Base-by-base conservation (phyloP, 371 early-diverging fungal genomes). In the Mucor piriformis region DNA sequence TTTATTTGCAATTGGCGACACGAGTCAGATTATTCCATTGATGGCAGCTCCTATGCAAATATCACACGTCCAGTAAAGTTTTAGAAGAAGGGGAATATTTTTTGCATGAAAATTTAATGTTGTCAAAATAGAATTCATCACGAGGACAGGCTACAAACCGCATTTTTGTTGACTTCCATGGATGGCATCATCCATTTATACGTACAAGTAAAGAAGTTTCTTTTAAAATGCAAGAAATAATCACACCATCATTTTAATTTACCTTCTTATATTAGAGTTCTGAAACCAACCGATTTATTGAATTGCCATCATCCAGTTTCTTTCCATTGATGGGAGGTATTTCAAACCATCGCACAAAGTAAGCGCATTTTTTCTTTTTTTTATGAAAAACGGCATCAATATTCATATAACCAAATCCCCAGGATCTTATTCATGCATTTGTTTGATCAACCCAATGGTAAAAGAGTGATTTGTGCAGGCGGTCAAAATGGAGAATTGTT, bases 401-500 rank as follows among this genome's bases (percentile, higher is more conserved):
- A 29, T 29, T 29, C 29, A 18, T 33, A 3, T 32, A 24, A 55
- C 3, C 29, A 6, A 29, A 29, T 8, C 29, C 11, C 15, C 56
- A 84, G 85, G 12, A 75, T 87, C 37, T 57, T 83, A 38, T 83
- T 74, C 42, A 64, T 83, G 54, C 82, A 76, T 23, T 73, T 87
- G 35, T 69, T 75, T 33, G 81, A 84, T 50, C 75, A 73, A 24
- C 64, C 64, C 1, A 59, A 67, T 35, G 76, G 76, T 16, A 61
- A 62, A 7, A 69, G 74, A 32, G 75, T 85, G 12, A 71, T 85
- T 7, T 86, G 83, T 18, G 85, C 85, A 27, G 87, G 86, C 21
- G 84, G 86, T 10, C 85, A 87, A 53, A 76, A 83, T 43, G 87
- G 87, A 2, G 79, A 83, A 20, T 57, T 87, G 20, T 74, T 82